Conservation (phyloP, 805 yeast genomes). For the Babjeviella inositovora region DNA sequence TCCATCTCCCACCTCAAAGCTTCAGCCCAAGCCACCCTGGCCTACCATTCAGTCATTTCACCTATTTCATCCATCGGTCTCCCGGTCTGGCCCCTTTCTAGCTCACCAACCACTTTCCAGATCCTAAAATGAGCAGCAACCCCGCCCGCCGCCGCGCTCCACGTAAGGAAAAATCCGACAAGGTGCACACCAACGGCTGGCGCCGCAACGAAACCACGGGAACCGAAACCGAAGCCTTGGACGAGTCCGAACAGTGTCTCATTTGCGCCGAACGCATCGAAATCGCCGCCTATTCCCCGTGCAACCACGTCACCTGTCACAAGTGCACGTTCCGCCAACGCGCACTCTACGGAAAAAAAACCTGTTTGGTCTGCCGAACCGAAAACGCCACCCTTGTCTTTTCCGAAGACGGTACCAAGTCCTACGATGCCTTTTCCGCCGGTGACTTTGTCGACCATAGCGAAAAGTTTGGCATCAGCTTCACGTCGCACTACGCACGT, state of each 20-base stretch:
- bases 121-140: background rate
- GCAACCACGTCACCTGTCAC: slow-evolving; percentile 78
- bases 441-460: slow-evolving; percentile 15
- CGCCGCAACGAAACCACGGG: slow-evolving; percentile 2
- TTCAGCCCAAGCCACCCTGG: too few relatives aligned
- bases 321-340: slow-evolving; percentile 71
- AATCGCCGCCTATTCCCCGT: slow-evolving; percentile 61
- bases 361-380: slow-evolving; percentile 76
- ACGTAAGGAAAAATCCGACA: too few relatives aligned
- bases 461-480: slow-evolving; percentile 36
- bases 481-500: slow-evolving; percentile 34
- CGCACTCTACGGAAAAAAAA: slow-evolving; percentile 55
- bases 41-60: too few relatives aligned
- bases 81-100: too few relatives aligned
- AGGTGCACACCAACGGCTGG: slow-evolving; percentile 1
- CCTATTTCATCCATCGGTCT: too few relatives aligned
- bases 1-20: too few relatives aligned
- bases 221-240: slow-evolving; percentile 12
- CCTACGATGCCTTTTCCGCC: slow-evolving; percentile 17
- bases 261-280: slow-evolving; percentile 67
- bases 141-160: background rate
- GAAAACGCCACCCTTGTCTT: slow-evolving; percentile 43
- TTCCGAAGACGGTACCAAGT: slow-evolving; percentile 23
- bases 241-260: slow-evolving; percentile 39
- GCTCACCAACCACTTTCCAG: background rate